Evolutionary conservation across 768 basidiomycete genomes (phyloP), one percentile per base, ranked within the genome.

Genomic region (Lyophyllum atratum): DNA sequence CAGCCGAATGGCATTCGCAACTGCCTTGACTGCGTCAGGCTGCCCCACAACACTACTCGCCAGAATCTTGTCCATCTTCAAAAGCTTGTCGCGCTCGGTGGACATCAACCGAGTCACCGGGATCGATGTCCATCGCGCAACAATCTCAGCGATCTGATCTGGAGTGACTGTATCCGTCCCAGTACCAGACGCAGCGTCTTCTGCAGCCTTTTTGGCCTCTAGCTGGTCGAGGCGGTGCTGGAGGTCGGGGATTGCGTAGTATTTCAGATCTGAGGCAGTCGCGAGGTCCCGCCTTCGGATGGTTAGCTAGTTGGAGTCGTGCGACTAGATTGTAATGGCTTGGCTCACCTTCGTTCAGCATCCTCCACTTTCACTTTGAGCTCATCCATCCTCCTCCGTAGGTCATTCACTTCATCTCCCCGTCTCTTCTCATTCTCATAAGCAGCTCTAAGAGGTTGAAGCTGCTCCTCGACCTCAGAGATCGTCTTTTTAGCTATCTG

Each of bases 81-180:
- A 73, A 25, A 94, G 75, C 72, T 96, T 95, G 69, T 98, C 93
- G 72, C 87, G 89, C 75, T 98, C 92, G 1, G 90, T 85, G n/a
- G 90, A 89, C 77, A 93, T 82, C 37, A 97, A 77, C 21, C 89
- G 81, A 26, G 90, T 90, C 12, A 96, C 90, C 2, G 96, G 96
- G 54, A 98, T 92, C 42, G 86, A 87, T 3, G 94, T 96, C 95
- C 95, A 98, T 55, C 90, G 83, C 19, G 85, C 90, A 24, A 98
- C 93, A 59, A 98, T 95, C 69, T 95, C 92, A 17, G 94, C 93
- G 58, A 99, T 98, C 59, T 92, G 86, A 59, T 95, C 93, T 17
- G 93, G 80, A 4, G 89, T 90, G 46, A 97, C 95, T 10, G 79
- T 79, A 59, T 93, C 90, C 17, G 80, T 70, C 15, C 84, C 83